Evolutionary conservation across 768 basidiomycete species (phyloP).

Genomic region (Panaeolus papilionaceus): DNA sequence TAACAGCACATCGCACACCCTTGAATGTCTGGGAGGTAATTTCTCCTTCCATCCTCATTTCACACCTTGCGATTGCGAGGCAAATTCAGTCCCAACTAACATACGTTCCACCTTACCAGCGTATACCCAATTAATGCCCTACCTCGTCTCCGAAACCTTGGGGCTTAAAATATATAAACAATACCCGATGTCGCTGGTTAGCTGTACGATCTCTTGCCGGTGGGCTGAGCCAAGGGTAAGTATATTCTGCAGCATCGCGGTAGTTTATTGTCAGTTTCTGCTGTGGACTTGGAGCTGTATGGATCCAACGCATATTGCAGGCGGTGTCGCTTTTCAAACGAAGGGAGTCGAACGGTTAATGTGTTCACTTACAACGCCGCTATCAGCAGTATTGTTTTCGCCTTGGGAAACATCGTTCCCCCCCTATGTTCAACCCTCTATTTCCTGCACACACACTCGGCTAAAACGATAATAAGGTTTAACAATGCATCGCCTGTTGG

Average conservation of each 20-base stretch:
- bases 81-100: not conserved
- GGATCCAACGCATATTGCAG: not conserved
- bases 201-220: not conserved
- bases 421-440: not conserved
- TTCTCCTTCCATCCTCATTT: not conserved
- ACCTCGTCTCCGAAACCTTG: not conserved
- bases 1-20: not conserved
- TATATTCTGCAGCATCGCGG: slow-evolving; percentile 2
- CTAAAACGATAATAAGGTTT: not conserved
- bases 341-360: not conserved
- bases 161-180: slow-evolving; percentile 5
- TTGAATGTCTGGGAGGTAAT: slow-evolving; percentile 5
- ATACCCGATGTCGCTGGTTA: not conserved
- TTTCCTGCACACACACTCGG: not conserved
- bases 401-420: not conserved
- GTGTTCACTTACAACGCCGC: not conserved
- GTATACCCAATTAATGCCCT: not conserved
- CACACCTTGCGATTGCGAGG: not conserved
- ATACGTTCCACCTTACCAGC: not conserved
- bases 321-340: not conserved
- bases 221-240: not conserved
- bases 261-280: not conserved
- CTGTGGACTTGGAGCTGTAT: not conserved
- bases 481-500: not conserved
- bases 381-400: not conserved